These are phyloP conservation scores for Lactuca sativa DNA, from an alignment of 129 eudicot genomes.

Conservation along the genomic window DNA sequence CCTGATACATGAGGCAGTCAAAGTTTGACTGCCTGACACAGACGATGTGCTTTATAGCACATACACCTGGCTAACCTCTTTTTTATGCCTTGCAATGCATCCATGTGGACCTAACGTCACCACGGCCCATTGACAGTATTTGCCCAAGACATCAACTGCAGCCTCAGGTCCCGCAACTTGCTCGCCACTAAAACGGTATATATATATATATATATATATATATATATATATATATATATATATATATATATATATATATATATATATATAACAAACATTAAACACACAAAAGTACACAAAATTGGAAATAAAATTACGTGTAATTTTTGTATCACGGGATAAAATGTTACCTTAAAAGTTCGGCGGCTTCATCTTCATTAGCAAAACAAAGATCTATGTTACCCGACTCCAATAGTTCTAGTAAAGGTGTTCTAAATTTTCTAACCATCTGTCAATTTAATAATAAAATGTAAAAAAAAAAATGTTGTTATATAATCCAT, in stretches of 20 bases:
- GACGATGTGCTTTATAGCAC: too few species aligned
- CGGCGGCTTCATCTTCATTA: constrained; percentile 96
- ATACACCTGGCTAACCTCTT: constrained; percentile 49
- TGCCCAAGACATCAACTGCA: constrained; percentile 75
- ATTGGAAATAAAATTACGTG: neutral
- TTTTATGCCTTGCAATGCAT: constrained; percentile 80
- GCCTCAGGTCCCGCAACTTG: constrained; percentile 57
- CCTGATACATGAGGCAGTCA: too few species aligned
- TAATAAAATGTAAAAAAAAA: neutral
- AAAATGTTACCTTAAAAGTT: constrained; percentile 63
- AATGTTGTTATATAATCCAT: neutral
- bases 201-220: too few species aligned
- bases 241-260: too few species aligned
- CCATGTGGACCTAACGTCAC: constrained; percentile 90
- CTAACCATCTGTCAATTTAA: constrained; percentile 75
- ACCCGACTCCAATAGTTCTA: constrained; percentile 83
- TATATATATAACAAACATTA: neutral
- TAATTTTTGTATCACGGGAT: neutral
- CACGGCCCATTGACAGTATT: constrained; percentile 90
- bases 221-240: too few species aligned
- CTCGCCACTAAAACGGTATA: constrained; percentile 43
- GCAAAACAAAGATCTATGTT: constrained; percentile 95
- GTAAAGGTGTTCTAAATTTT: constrained; percentile 61
- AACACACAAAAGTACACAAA: neutral
- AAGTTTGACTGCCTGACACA: too few species aligned